These are phyloP conservation scores for Amauroascus verrucosus DNA, from an alignment of 2,329 filamentous ascomycete genomes.

Conservation along the genomic window DNA sequence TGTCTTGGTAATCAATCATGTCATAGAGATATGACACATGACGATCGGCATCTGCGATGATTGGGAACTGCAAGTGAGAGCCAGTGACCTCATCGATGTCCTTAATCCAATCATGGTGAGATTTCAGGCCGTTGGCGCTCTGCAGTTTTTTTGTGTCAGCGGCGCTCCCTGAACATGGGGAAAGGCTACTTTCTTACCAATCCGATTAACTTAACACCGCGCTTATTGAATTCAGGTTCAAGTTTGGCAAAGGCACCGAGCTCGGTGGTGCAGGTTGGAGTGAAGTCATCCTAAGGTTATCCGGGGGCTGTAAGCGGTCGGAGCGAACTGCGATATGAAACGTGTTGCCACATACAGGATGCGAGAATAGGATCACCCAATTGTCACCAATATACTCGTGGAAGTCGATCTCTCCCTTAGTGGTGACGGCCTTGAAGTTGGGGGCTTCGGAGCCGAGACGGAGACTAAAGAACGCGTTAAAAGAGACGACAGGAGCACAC, in stretches of 20 bases:
- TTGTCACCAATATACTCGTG: slow-evolving; percentile 61
- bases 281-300: slow-evolving; percentile 57
- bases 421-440: slow-evolving; percentile 60
- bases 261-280: slow-evolving; percentile 91
- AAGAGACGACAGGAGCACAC: neutral
- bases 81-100: slow-evolving; percentile 74
- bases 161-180: neutral
- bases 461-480: slow-evolving; percentile 34
- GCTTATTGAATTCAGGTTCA: slow-evolving; percentile 75
- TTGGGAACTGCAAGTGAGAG: slow-evolving; percentile 62
- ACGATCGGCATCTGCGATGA: slow-evolving; percentile 71
- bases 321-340: neutral
- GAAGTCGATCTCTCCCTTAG: slow-evolving; percentile 57
- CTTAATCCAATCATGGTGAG: slow-evolving; percentile 80
- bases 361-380: slow-evolving; percentile 62
- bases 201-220: slow-evolving; percentile 83
- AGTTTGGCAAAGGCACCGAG: slow-evolving; percentile 87
- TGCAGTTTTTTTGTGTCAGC: slow-evolving; percentile 19
- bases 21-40: slow-evolving; percentile 67
- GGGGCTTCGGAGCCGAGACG: slow-evolving; percentile 57
- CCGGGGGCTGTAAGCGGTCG: neutral
- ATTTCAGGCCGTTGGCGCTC: slow-evolving; percentile 70
- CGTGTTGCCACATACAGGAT: slow-evolving; percentile 41
- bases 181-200: slow-evolving; percentile 39
- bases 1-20: slow-evolving; percentile 75